phyloP scores from a whole-genome alignment of 768 basidiomycete species.

The button mushroom (Agaricus bisporus) region DNA sequence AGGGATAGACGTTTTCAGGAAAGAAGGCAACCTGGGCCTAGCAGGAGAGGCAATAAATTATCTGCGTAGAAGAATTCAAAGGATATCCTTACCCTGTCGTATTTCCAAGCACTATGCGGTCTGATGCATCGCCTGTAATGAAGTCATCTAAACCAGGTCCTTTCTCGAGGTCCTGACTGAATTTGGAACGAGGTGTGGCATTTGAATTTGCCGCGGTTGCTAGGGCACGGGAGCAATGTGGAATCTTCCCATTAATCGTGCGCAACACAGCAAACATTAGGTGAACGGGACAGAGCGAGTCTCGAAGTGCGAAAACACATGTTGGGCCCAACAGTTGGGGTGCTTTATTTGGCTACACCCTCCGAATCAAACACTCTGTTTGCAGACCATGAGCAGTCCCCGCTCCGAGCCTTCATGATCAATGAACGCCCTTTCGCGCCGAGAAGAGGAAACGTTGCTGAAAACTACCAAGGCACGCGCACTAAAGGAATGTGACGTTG shows the following conservation, averaged over 20 bases:
- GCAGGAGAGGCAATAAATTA: neutral
- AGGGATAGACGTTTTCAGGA: slow-evolving; percentile 89
- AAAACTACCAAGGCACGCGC: slow-evolving; percentile 80
- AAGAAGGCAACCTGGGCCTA: slow-evolving; percentile 82
- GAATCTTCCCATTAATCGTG: slow-evolving; percentile 9
- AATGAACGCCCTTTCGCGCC: slow-evolving; percentile 82
- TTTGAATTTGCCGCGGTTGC: slow-evolving; percentile 27
- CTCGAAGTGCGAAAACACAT: neutral
- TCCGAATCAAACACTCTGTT: neutral
- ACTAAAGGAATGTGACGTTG: slow-evolving; percentile 66
- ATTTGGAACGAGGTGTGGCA: slow-evolving; percentile 24
- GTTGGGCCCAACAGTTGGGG: neutral
- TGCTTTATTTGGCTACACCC: neutral
- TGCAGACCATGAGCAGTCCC: neutral
- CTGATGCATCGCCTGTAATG: slow-evolving; percentile 50
- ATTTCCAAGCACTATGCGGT: slow-evolving; percentile 68
- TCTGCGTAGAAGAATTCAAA: neutral
- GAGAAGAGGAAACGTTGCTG: slow-evolving; percentile 81
- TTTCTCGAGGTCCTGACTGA: slow-evolving; percentile 46
- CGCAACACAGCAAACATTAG: slow-evolving; percentile 16
- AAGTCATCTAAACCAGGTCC: slow-evolving; percentile 84
- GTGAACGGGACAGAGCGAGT: neutral
- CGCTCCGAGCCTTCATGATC: neutral
- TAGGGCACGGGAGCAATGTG: slow-evolving; percentile 17
- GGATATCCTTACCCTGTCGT: slow-evolving; percentile 46